Evolutionary conservation across 352 stramenopile genomes (phyloP).

Genomic region (Phytophthora agathidicida): DNA sequence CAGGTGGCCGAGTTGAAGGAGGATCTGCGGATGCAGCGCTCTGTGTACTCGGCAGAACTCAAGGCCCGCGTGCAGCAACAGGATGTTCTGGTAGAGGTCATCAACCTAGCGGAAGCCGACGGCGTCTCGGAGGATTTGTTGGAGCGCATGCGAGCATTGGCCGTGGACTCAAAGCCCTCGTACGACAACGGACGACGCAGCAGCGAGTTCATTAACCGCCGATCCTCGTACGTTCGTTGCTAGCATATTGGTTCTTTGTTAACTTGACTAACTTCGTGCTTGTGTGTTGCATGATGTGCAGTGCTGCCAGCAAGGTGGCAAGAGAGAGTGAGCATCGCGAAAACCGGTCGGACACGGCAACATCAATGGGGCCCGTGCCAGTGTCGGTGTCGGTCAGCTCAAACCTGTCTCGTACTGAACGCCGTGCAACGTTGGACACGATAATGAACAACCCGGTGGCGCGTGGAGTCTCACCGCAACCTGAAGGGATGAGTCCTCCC

Average conservation of each 20-base stretch:
- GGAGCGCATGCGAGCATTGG: slow-evolving; percentile 62
- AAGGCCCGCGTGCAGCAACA: slow-evolving; percentile 62
- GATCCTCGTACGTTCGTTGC: slow-evolving; percentile 35
- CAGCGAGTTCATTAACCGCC: slow-evolving; percentile 30
- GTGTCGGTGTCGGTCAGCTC: slow-evolving; percentile 56
- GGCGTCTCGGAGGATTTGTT: slow-evolving; percentile 50
- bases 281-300: slow-evolving; percentile 13
- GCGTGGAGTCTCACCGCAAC: slow-evolving; percentile 29
- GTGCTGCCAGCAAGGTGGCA: slow-evolving; percentile 20
- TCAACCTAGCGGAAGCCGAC: slow-evolving; percentile 62
- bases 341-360: slow-evolving; percentile 65
- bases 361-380: slow-evolving; percentile 62
- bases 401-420: slow-evolving; percentile 34
- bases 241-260: background rate
- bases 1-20: slow-evolving; percentile 84
- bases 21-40: slow-evolving; percentile 80
- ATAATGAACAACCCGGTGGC: slow-evolving; percentile 58
- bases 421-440: slow-evolving; percentile 49
- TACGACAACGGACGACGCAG: slow-evolving; percentile 56
- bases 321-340: slow-evolving; percentile 36
- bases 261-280: slow-evolving; percentile 15
- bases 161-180: slow-evolving; percentile 73
- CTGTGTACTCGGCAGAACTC: slow-evolving; percentile 79
- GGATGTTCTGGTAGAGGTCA: slow-evolving; percentile 40
- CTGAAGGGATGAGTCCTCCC: slow-evolving; percentile 31